Base-by-base conservation (phyloP, 2,329 filamentous ascomycete species). In the Cyphellophora europaea region DNA sequence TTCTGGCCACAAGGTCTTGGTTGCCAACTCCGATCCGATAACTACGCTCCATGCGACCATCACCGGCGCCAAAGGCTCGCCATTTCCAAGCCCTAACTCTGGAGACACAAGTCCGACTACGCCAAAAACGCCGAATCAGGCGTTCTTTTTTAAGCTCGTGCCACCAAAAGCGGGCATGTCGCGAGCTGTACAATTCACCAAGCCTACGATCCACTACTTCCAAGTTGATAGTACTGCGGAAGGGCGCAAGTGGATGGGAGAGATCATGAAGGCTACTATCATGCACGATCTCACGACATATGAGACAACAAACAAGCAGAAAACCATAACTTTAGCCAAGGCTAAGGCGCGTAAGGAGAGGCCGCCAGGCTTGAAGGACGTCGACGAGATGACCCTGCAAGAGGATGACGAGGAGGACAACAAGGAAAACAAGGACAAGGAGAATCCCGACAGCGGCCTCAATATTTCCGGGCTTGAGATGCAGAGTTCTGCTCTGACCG, bases 241-340 rank as follows among this genome's bases (percentile, higher is more conserved):
- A 53, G 91, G 91, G 11, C 78, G 91, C 10, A 66, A 93, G 27
- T 98, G 91, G 91, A 98, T 98, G 91, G 91, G 87, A 4, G 91
- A 91, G 5, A 66, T 98, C 33, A 93, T 98, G 85, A 98, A 98
- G 63, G 91, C 91, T 8, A 98, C 91, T 2, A 98, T 98, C 50
- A 89, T 96, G 54, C 81, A 89, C 41, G 91, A 98, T 49, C 64
- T 75, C 51, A 74, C 74, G 3, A 75, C 81, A 6, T 49, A 43
- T 19, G 87, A 85, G 13, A 91, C 84, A 3, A 94, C 87, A 3
- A 96, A 96, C 61, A 89, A 94, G 55, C 88, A 95, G 55, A 91
- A 93, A 67, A 98, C 91, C 0, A 94, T 98, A 36, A 91, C 83
- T 16, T 74, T 98, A 5, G 74, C 80, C 36, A 94, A 94, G 62